These are phyloP conservation scores for Lecanicillium sp. DNA, from an alignment of 2,329 filamentous ascomycete species.

Conservation along the genomic window DNA sequence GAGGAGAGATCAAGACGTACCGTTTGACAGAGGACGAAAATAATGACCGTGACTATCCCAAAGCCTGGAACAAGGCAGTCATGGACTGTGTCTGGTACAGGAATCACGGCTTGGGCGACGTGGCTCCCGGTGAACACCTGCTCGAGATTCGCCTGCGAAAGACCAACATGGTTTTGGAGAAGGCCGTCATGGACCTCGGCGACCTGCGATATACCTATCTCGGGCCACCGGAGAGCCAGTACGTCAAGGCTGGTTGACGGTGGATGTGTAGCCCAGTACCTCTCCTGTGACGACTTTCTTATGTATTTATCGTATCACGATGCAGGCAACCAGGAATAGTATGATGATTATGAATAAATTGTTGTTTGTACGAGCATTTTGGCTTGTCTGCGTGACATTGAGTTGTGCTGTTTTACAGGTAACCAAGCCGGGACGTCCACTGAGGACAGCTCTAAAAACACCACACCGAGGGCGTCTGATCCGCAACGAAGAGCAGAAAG, in stretches of 20 bases:
- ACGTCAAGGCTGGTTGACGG: constrained; percentile 6
- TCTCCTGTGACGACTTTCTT: too few relatives aligned
- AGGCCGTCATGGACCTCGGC: constrained; percentile 25
- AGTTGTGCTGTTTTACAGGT: too few relatives aligned
- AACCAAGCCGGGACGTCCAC: too few relatives aligned
- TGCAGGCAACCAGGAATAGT: too few relatives aligned
- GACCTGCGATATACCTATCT: constrained; percentile 26
- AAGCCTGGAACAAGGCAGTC: constrained; percentile 40
- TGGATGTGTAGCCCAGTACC: too few relatives aligned
- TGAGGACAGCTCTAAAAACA: too few relatives aligned
- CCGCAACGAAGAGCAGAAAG: too few relatives aligned
- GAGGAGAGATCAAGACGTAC: constrained; percentile 22
- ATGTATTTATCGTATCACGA: too few relatives aligned
- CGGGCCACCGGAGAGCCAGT: constrained; percentile 23
- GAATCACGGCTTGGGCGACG: constrained; percentile 20
- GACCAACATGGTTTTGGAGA: constrained; percentile 28
- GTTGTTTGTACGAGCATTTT: too few relatives aligned
- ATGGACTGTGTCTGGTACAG: constrained; percentile 42
- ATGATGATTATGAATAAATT: too few relatives aligned
- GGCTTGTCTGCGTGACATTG: too few relatives aligned
- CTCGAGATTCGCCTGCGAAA: constrained; percentile 22
- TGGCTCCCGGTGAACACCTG: constrained; percentile 18
- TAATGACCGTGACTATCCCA: constrained; percentile 30
- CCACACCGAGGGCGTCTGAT: too few relatives aligned
- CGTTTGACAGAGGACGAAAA: constrained; percentile 20